phyloP scores from a whole-genome alignment of 2,329 filamentous ascomycete genomes.

The Orbilia quercus region DNA sequence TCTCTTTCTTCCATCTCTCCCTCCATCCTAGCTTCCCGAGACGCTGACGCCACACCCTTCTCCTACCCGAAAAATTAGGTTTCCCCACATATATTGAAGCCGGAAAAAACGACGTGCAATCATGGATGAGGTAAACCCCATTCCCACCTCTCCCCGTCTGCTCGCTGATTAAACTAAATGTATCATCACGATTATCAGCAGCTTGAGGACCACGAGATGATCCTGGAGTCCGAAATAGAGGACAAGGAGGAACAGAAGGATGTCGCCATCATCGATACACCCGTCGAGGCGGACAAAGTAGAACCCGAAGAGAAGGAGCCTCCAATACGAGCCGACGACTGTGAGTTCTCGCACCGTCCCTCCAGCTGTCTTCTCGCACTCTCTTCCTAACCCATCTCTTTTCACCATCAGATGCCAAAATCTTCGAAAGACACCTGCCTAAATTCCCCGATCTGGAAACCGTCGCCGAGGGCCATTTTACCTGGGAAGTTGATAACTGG shows the following conservation, averaged over 20 bases:
- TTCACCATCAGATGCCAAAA: conserved; percentile 75
- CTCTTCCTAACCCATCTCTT: conserved; percentile 4
- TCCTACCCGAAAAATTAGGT: conserved; percentile 20
- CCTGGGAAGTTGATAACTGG: conserved; percentile 92
- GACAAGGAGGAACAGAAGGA: conserved; percentile 73
- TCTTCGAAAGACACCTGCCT: conserved; percentile 82
- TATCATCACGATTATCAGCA: conserved; percentile 14
- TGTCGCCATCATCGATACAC: conserved; percentile 71
- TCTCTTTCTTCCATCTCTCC: too few relatives aligned
- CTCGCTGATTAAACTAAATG: neutral
- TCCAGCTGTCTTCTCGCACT: neutral
- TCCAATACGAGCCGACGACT: conserved; percentile 70
- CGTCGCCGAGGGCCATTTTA: conserved; percentile 78
- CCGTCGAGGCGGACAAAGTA: conserved; percentile 69
- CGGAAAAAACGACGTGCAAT: conserved; percentile 26
- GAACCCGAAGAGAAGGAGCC: conserved; percentile 68
- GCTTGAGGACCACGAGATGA: conserved; percentile 63
- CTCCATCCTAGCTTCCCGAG: neutral
- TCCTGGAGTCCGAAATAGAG: conserved; percentile 70
- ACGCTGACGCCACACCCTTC: neutral
- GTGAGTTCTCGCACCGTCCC: conserved; percentile 61
- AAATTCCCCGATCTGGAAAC: conserved; percentile 80
- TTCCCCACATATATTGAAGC: conserved; percentile 22
- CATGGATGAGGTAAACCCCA: conserved; percentile 52
- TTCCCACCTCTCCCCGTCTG: neutral